Evolutionary conservation across 306 rosid species (phyloP).

Genomic region (Cucumis melo): DNA sequence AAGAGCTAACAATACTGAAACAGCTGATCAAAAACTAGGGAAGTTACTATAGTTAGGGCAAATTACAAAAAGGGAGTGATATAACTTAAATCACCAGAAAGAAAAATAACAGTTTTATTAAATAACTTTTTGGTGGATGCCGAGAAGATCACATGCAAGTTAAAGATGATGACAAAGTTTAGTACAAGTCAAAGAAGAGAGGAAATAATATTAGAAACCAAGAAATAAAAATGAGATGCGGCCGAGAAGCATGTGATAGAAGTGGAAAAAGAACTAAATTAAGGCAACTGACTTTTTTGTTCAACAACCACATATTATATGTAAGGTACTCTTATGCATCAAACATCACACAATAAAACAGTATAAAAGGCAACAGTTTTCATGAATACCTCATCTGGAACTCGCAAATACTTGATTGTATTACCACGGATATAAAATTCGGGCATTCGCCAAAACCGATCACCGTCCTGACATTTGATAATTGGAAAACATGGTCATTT

Average conservation of each 20-base stretch:
- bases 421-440: slow-evolving; percentile 96
- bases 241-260: not conserved
- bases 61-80: not conserved
- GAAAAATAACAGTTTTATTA: not conserved
- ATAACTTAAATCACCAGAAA: not conserved
- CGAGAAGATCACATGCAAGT: not conserved
- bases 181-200: not conserved
- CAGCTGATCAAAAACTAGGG: not conserved
- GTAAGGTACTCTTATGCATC: not conserved
- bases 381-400: slow-evolving; percentile 84
- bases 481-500: not conserved
- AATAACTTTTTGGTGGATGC: not conserved
- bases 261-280: not conserved
- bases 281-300: not conserved
- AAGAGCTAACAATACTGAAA: not conserved
- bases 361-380: not conserved
- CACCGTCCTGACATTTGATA: slow-evolving; percentile 65
- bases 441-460: slow-evolving; percentile 98
- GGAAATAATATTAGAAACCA: not conserved
- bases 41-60: not conserved
- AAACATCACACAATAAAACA: not conserved
- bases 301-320: not conserved
- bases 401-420: slow-evolving; percentile 90
- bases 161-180: not conserved
- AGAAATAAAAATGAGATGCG: not conserved